A percentile compares a stretch with the other conserved stretches of the same genome.
Evolutionary conservation across 805 yeast species (phyloP).

Genomic region (Wilhelminamyces savonicus): DNA sequence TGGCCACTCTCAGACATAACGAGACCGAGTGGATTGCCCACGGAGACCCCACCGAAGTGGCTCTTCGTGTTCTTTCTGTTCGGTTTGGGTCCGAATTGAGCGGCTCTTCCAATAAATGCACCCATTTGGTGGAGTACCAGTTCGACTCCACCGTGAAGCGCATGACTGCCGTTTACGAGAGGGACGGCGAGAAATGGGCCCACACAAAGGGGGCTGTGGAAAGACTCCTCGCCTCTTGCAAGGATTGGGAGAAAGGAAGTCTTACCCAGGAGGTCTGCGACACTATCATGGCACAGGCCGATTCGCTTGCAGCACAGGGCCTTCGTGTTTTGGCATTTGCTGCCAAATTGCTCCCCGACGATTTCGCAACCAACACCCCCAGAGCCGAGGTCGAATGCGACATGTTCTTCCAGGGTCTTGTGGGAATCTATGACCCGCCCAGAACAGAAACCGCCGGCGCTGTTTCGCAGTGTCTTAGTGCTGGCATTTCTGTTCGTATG

Average conservation of each 20-base stretch:
- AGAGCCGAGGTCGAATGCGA: constrained; percentile 12
- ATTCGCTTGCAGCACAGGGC: constrained; percentile 13
- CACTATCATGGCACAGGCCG: constrained; percentile 11
- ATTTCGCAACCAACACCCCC: constrained; percentile 5
- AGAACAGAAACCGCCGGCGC: constrained; percentile 12
- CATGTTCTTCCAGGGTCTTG: constrained; percentile 12
- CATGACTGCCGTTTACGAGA: constrained; percentile 12
- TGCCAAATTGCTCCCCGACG: too few species aligned
- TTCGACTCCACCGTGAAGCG: constrained; percentile 13
- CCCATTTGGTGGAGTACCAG: too few species aligned
- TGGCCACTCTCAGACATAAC: constrained; percentile 56
- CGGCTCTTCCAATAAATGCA: too few species aligned
- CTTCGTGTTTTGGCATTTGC: constrained; percentile 16
- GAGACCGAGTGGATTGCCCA: constrained; percentile 25
- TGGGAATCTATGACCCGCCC: constrained; percentile 16
- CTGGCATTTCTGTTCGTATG: constrained; percentile 15
- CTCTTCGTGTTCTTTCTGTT: background rate
- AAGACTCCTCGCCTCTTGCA: constrained; percentile 10
- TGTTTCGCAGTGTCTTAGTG: constrained; percentile 13
- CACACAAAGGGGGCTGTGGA: constrained; percentile 15
- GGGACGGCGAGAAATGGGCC: constrained; percentile 13
- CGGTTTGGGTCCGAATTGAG: too few species aligned
- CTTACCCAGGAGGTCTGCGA: constrained; percentile 10
- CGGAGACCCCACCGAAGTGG: constrained; percentile 1
- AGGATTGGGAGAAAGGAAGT: constrained; percentile 10